Conservation (phyloP, 371 early-diverging fungal species). For the Umbelopsis sp. region DNA sequence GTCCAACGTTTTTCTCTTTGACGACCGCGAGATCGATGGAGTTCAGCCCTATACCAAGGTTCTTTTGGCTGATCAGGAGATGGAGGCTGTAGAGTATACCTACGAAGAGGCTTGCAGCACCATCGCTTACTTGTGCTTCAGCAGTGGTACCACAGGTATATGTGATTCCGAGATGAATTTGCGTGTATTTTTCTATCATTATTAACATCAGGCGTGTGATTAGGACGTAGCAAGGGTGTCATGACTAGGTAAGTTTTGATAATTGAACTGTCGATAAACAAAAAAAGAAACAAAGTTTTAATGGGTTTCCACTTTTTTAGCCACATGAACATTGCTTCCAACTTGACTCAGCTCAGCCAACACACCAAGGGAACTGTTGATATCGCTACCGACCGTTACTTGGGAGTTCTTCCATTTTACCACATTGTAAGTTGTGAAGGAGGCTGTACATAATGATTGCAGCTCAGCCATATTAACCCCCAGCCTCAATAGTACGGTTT, state of each 20-base stretch:
- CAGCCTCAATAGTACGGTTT: constrained; percentile 26
- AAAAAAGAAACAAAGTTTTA: too few species aligned
- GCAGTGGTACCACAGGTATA: constrained; percentile 39
- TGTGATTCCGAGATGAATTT: background rate
- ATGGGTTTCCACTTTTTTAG: constrained; percentile 21
- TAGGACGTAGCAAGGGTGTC: constrained; percentile 26
- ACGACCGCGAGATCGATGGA: constrained; percentile 30
- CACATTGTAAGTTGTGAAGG: constrained; percentile 50
- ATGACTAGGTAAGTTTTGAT: constrained; percentile 23
- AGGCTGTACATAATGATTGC: background rate
- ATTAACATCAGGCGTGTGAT: background rate
- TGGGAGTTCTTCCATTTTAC: constrained; percentile 78
- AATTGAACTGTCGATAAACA: too few species aligned
- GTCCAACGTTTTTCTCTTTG: constrained; percentile 56
- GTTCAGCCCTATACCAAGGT: constrained; percentile 29
- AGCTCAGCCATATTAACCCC: too few species aligned
- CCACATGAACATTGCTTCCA: constrained; percentile 78
- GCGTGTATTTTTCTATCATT: background rate
- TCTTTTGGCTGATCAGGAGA: constrained; percentile 9
- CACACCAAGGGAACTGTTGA: background rate
- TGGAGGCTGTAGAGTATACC: background rate
- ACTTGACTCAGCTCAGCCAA: constrained; percentile 56
- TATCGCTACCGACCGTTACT: constrained; percentile 19
- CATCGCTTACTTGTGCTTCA: constrained; percentile 28
- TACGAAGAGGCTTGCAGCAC: constrained; percentile 21